Evolutionary conservation across 208 protist species (phyloP).

Genomic region (Trypanosoma lewisi): DNA sequence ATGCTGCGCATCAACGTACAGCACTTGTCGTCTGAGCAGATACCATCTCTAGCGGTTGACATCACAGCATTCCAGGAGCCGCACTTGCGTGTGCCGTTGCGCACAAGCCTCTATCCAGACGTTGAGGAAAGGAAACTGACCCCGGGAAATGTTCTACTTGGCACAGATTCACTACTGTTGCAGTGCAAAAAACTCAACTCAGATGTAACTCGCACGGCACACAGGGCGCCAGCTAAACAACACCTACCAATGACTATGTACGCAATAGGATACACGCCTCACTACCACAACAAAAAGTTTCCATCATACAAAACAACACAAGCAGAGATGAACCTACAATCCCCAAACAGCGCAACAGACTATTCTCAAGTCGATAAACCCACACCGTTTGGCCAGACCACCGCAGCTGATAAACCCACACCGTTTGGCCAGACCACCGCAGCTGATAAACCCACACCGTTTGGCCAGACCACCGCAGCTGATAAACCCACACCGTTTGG

Average conservation of each 20-base stretch:
- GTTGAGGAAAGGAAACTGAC: not conserved
- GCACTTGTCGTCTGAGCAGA: slow-evolving; percentile 7
- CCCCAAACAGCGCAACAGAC: not conserved
- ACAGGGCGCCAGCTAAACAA: slow-evolving; percentile 14
- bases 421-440: not conserved
- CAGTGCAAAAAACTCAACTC: slow-evolving; percentile 24
- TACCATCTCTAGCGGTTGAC: slow-evolving; percentile 18
- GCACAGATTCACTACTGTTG: slow-evolving; percentile 24
- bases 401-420: slow-evolving; percentile 1
- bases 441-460: not conserved
- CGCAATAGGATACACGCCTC: slow-evolving; percentile 34
- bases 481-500: slow-evolving; percentile 1
- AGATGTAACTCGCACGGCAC: slow-evolving; percentile 4
- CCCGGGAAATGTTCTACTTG: slow-evolving; percentile 12
- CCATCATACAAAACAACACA: not conserved
- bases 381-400: too few species aligned
- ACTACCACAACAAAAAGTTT: slow-evolving; percentile 3
- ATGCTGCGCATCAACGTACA: slow-evolving; percentile 15
- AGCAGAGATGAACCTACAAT: not conserved
- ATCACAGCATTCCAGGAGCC: slow-evolving; percentile 25
- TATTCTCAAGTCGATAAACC: slow-evolving; percentile 1
- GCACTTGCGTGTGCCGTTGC: slow-evolving; percentile 5
- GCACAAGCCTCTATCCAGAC: not conserved
- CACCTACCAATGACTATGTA: slow-evolving; percentile 2
- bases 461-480: not conserved